Evolutionary conservation across 345 rosid species (phyloP).

Genomic region (Dipteronia sinensis): DNA sequence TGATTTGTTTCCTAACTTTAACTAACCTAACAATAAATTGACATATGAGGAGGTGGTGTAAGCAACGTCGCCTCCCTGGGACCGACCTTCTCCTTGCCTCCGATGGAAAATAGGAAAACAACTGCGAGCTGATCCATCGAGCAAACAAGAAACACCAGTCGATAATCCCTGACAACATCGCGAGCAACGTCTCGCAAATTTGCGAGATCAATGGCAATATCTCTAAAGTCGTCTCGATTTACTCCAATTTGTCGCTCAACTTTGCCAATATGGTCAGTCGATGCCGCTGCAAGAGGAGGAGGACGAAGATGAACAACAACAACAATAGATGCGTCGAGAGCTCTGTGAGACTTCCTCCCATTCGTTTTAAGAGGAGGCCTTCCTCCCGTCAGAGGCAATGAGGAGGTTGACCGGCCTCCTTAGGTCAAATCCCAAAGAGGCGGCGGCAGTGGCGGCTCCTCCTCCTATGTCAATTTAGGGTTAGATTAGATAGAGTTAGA

Average conservation of each 20-base stretch:
- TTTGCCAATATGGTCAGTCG: slow-evolving; percentile 30
- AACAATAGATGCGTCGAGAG: background rate
- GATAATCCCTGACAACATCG: slow-evolving; percentile 38
- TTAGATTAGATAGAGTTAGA: too few species aligned
- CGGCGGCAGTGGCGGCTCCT: too few species aligned
- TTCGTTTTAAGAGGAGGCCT: too few species aligned
- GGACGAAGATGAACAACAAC: background rate
- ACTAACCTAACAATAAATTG: too few species aligned
- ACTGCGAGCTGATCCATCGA: slow-evolving; percentile 32
- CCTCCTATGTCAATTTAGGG: too few species aligned
- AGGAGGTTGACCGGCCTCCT: too few species aligned
- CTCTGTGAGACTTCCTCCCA: background rate
- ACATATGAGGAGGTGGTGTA: too few species aligned
- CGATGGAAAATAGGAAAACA: slow-evolving; percentile 19
- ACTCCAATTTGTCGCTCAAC: slow-evolving; percentile 35
- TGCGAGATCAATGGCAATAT: slow-evolving; percentile 39
- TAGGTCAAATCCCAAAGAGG: too few species aligned
- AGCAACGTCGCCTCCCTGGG: too few species aligned
- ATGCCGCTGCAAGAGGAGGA: slow-evolving; percentile 18
- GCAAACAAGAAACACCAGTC: slow-evolving; percentile 43
- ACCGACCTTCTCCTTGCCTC: too few species aligned
- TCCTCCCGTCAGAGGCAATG: too few species aligned
- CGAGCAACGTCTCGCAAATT: slow-evolving; percentile 31
- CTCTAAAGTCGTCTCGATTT: slow-evolving; percentile 34
- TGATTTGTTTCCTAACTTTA: too few species aligned